These are phyloP conservation scores for Aciculosporium take DNA, from an alignment of 2,329 filamentous ascomycete genomes.

Conservation along the genomic window DNA sequence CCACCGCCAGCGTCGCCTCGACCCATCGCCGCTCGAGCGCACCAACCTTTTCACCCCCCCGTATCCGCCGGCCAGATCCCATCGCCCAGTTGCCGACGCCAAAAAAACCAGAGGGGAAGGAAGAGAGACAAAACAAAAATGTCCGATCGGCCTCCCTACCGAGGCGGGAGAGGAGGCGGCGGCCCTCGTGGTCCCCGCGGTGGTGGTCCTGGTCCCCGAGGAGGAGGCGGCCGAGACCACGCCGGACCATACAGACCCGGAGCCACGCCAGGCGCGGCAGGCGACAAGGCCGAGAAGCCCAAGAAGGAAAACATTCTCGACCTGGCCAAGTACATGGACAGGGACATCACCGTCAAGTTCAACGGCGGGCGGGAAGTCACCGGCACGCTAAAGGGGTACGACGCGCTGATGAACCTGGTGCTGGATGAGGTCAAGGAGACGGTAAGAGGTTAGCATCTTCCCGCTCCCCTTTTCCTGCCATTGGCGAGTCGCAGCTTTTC, in stretches of 20 bases:
- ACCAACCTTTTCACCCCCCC: too few relatives aligned
- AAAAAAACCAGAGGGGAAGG: too few relatives aligned
- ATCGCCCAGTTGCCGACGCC: too few relatives aligned
- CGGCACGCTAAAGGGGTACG: slow-evolving; percentile 85
- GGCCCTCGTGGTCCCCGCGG: slow-evolving; percentile 13
- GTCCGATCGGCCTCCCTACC: slow-evolving; percentile 36
- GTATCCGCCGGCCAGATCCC: too few relatives aligned
- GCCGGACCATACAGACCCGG: too few relatives aligned
- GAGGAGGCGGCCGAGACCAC: slow-evolving; percentile 27
- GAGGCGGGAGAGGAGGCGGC: slow-evolving; percentile 29
- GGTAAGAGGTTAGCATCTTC: slow-evolving; percentile 53
- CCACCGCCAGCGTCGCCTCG: too few relatives aligned
- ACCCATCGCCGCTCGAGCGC: too few relatives aligned
- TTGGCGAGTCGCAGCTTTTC: not conserved
- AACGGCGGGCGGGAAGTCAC: slow-evolving; percentile 86
- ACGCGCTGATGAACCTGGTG: slow-evolving; percentile 95
- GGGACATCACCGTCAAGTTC: slow-evolving; percentile 90
- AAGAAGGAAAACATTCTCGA: slow-evolving; percentile 99
- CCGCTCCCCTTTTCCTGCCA: not conserved
- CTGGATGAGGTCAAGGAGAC: slow-evolving; percentile 87
- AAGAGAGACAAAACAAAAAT: too few relatives aligned
- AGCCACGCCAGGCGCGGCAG: slow-evolving; percentile 31
- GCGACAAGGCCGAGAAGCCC: slow-evolving; percentile 53
- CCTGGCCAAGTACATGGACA: slow-evolving; percentile 91
- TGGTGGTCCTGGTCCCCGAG: too few relatives aligned